Evolutionary conservation across 2,329 filamentous ascomycete species (phyloP).

Genomic region (Akanthomyces uredinophilus): DNA sequence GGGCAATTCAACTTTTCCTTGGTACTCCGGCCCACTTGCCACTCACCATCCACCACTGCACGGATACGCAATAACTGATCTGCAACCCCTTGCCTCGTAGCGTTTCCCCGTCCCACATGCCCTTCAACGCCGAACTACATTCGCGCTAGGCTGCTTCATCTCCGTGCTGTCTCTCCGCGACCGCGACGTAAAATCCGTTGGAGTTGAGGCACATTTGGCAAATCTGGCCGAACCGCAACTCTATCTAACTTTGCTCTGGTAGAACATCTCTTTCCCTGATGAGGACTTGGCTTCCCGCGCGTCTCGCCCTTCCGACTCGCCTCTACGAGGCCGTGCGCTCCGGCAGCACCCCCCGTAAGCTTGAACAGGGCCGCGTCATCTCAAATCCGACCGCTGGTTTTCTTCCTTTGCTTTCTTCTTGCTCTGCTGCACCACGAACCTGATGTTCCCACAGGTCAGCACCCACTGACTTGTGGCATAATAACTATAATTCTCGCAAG

Average conservation of each 20-base stretch:
- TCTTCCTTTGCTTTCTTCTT: background rate
- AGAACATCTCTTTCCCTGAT: background rate
- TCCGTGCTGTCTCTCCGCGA: background rate
- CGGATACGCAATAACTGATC: background rate
- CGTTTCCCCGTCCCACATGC: background rate
- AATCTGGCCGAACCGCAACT: background rate
- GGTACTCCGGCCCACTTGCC: background rate
- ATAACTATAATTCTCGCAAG: background rate
- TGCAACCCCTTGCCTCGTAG: background rate
- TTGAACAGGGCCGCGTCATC: constrained; percentile 10
- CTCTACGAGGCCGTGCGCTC: background rate
- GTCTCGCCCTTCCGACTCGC: background rate
- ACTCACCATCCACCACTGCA: too few relatives aligned
- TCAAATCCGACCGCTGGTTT: background rate
- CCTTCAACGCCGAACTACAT: background rate
- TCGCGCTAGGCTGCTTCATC: constrained; percentile 4
- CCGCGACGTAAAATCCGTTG: background rate
- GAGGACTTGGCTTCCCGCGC: background rate
- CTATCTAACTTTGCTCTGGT: background rate
- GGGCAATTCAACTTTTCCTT: background rate
- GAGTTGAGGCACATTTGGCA: background rate
- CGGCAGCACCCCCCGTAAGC: background rate
- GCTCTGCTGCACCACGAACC: background rate
- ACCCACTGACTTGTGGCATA: background rate
- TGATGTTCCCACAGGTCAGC: background rate